Evolutionary conservation across 768 basidiomycete species (phyloP).

Genomic region (Lactifluus pinguis): DNA sequence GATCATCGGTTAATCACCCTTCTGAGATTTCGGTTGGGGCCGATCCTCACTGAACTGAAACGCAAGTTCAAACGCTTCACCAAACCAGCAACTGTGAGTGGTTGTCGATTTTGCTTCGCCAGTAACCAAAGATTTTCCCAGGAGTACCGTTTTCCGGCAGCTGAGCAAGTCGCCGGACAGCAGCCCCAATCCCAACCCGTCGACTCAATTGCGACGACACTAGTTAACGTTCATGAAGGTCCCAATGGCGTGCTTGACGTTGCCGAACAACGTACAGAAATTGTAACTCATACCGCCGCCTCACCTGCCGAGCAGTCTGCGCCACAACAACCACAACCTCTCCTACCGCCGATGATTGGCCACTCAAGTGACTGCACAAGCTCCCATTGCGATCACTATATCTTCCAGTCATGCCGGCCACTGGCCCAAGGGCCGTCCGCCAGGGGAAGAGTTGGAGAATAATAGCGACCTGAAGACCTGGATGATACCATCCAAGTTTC

Average conservation of each 20-base stretch:
- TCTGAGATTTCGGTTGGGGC: constrained; percentile 88
- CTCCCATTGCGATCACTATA: constrained; percentile 8
- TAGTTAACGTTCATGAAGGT: constrained; percentile 30
- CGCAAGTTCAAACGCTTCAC: constrained; percentile 88
- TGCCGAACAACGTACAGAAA: constrained; percentile 28
- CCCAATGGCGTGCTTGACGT: constrained; percentile 39
- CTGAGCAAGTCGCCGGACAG: constrained; percentile 19
- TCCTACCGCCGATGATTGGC: constrained; percentile 36
- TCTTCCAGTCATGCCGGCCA: constrained; percentile 32
- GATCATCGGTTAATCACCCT: constrained; percentile 72
- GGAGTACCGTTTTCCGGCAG: constrained; percentile 59
- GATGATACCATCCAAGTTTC: constrained; percentile 49
- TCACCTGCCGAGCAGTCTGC: constrained; percentile 12
- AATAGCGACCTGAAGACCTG: constrained; percentile 42
- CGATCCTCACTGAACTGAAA: constrained; percentile 81
- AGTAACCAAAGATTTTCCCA: constrained; percentile 23
- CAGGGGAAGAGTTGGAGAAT: constrained; percentile 61
- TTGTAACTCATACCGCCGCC: constrained; percentile 2
- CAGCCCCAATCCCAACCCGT: constrained; percentile 23
- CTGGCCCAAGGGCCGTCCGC: constrained; percentile 55
- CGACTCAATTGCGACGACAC: constrained; percentile 29
- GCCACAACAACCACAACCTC: constrained; percentile 16
- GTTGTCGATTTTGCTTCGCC: neutral
- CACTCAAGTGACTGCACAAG: constrained; percentile 37
- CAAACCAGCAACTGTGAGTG: constrained; percentile 63